Evolutionary conservation across 2,329 filamentous ascomycete species (phyloP).

Genomic region (Epichloe gansuensis): DNA sequence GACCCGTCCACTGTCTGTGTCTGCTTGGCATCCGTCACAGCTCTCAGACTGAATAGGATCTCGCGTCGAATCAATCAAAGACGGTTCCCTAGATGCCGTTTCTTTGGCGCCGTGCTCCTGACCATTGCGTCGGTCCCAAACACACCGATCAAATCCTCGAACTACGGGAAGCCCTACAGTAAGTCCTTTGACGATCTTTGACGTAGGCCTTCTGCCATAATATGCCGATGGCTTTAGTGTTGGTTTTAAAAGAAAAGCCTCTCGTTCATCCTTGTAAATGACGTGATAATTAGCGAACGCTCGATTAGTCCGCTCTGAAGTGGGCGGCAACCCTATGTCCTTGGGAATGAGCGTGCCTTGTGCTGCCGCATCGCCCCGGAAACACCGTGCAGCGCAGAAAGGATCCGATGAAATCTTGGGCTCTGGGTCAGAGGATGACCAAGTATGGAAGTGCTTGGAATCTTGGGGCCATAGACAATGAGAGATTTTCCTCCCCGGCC

Average conservation of each 20-base stretch:
- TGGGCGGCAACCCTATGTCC: constrained; percentile 19
- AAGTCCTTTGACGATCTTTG: constrained; percentile 72
- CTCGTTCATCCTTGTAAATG: constrained; percentile 61
- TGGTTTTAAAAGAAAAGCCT: constrained; percentile 73
- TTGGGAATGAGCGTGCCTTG: constrained; percentile 34
- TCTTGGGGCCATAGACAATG: constrained; percentile 69
- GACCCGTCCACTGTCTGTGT: constrained; percentile 55
- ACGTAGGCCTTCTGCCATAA: constrained; percentile 68
- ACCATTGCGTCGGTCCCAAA: constrained; percentile 65
- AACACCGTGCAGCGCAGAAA: constrained; percentile 48
- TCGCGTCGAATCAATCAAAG: not conserved
- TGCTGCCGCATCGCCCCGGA: constrained; percentile 44
- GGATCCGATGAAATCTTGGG: constrained; percentile 39
- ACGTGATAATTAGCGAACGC: constrained; percentile 68
- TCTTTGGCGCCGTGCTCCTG: not conserved
- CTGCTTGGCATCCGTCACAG: constrained; percentile 48
- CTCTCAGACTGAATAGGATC: constrained; percentile 18
- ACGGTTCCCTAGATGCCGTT: not conserved
- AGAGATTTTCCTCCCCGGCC: constrained; percentile 71
- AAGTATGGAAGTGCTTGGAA: constrained; percentile 11
- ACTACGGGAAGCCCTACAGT: constrained; percentile 80
- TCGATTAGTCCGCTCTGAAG: constrained; percentile 33
- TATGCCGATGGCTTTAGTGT: constrained; percentile 76
- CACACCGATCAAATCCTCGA: constrained; percentile 68
- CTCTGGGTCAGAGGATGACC: constrained; percentile 16